Conservation (phyloP, 805 yeast genomes). For the Kuraishia capsulata region DNA sequence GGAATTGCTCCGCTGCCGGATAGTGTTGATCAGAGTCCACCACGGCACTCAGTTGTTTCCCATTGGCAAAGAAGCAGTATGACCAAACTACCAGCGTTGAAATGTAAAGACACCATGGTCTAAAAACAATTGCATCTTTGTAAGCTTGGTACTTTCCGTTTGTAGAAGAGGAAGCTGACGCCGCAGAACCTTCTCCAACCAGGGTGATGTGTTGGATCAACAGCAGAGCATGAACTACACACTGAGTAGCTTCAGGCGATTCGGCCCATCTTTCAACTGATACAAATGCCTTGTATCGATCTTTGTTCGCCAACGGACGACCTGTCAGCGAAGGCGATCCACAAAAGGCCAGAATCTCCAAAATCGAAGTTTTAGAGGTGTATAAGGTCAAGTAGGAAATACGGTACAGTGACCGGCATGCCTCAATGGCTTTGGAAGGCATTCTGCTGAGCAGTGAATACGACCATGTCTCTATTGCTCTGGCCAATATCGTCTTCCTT, state of each 20-base stretch:
- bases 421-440: conserved; percentile 13
- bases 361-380: conserved; percentile 10
- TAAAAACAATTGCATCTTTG: conserved; percentile 13
- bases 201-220: conserved; percentile 14
- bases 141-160: conserved; percentile 5
- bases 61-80: conserved; percentile 8
- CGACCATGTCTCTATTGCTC: conserved; percentile 17
- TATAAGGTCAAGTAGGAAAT: conserved; percentile 13
- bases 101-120: conserved; percentile 18
- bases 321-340: conserved; percentile 13
- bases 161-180: conserved; percentile 4
- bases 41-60: not conserved
- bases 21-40: not conserved
- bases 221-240: conserved; percentile 12
- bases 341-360: conserved; percentile 14
- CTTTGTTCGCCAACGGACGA: conserved; percentile 8
- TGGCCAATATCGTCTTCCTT: conserved; percentile 10
- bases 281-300: conserved; percentile 10
- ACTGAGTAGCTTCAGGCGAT: conserved; percentile 9
- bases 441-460: conserved; percentile 11
- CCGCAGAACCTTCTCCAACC: too few species aligned
- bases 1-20: conserved; percentile 8
- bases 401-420: conserved; percentile 12
- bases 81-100: conserved; percentile 15
- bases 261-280: conserved; percentile 14